Conservation (phyloP, 2,329 filamentous ascomycete genomes). For the Acephala macrosclerotiorum region DNA sequence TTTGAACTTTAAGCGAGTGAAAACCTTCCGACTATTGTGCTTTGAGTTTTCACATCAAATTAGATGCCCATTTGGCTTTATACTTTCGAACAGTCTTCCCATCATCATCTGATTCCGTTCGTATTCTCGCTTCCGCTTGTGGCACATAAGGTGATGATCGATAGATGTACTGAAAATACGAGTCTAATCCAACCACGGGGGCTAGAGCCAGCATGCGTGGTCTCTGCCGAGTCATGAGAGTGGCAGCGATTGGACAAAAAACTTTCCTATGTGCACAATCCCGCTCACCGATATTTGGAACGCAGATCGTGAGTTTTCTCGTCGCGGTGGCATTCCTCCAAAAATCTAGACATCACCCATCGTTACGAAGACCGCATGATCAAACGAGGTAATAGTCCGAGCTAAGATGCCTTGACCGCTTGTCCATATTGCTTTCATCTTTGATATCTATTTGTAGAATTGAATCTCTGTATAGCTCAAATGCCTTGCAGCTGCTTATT, state of each 20-base stretch:
- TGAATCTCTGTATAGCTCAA: neutral
- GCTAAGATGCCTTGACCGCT: neutral
- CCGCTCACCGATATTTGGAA: neutral
- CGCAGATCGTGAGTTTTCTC: neutral
- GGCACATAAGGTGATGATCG: neutral
- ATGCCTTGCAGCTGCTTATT: neutral
- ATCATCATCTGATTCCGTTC: neutral
- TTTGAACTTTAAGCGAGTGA: neutral
- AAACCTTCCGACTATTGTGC: neutral
- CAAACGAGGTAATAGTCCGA: neutral
- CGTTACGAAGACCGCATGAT: neutral
- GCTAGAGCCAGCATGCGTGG: neutral
- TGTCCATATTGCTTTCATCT: neutral
- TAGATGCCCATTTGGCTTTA: neutral
- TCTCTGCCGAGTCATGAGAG: neutral
- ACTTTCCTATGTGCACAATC: neutral
- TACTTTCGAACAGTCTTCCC: neutral
- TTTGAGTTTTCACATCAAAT: neutral
- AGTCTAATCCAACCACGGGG: neutral
- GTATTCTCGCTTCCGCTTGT: constrained; percentile 3
- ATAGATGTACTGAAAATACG: neutral
- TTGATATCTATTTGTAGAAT: neutral
- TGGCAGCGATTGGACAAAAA: neutral
- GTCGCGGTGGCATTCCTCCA: neutral
- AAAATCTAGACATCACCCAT: neutral